Evolutionary conservation across 495 filamentous ascomycete genomes (phyloP).

Genomic region (Aspergillus conjunctus): DNA sequence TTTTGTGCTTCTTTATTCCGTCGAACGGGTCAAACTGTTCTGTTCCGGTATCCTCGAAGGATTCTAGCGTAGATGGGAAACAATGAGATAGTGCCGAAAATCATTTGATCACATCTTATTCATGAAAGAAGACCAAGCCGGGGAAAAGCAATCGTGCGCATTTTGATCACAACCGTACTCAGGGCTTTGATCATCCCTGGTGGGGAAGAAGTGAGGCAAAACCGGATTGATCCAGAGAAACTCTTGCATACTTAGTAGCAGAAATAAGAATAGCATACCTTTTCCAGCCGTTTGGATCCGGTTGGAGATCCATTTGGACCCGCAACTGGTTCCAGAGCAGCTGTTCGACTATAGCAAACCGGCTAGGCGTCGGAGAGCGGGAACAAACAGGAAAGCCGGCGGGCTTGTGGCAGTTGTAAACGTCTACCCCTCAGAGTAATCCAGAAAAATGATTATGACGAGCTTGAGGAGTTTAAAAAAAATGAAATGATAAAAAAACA

Average conservation of each 20-base stretch:
- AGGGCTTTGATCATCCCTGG: background rate
- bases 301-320: background rate
- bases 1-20: background rate
- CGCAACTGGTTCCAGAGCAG: background rate
- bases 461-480: background rate
- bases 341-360: background rate
- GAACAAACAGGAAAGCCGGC: background rate
- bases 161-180: background rate
- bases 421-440: background rate
- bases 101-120: background rate
- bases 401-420: background rate
- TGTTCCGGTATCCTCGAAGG: background rate
- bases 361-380: background rate
- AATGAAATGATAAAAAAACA: too few species aligned
- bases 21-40: constrained; percentile 1
- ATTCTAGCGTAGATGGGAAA: constrained; percentile 5
- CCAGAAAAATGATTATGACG: background rate
- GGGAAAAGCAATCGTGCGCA: background rate
- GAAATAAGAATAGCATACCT: background rate
- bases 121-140: background rate
- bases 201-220: background rate
- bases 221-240: background rate
- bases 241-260: background rate
- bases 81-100: background rate
- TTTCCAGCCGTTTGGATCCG: background rate